A percentile compares a stretch with the other conserved stretches of the same genome.
Evolutionary conservation across 148 eudicot genomes (phyloP).

Genomic region (Rhododendron simsii): DNA sequence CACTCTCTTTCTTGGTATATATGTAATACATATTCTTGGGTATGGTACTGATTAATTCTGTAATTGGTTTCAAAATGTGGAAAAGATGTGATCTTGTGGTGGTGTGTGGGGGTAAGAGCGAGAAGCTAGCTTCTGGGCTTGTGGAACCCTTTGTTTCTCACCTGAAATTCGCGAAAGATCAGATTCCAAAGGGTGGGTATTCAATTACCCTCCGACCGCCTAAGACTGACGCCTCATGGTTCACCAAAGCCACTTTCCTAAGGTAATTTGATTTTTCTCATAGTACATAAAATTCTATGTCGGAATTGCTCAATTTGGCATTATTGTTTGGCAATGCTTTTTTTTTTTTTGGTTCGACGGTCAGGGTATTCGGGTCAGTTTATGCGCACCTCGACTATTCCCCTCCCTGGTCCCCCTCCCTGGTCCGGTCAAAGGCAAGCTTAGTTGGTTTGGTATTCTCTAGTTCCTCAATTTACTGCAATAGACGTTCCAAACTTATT

Average conservation of each 20-base stretch:
- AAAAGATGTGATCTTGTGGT: constrained; percentile 56
- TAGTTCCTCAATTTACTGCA: background rate
- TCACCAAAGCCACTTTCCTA: constrained; percentile 54
- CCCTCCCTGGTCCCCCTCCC: too few relatives aligned
- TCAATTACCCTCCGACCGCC: constrained; percentile 53
- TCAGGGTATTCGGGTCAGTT: too few relatives aligned
- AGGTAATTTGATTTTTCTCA: constrained; percentile 26
- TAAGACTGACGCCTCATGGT: constrained; percentile 35
- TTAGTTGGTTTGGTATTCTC: background rate
- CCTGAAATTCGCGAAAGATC: constrained; percentile 50
- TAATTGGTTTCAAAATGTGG: constrained; percentile 12
- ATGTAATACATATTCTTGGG: background rate
- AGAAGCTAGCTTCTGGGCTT: constrained; percentile 57
- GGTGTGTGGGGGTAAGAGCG: constrained; percentile 28
- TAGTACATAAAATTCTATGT: background rate
- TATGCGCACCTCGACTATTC: background rate
- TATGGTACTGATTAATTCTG: background rate
- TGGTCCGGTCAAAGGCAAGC: background rate
- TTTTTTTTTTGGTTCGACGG: background rate
- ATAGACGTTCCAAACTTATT: too few relatives aligned
- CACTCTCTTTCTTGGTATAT: background rate
- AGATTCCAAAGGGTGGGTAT: constrained; percentile 61
- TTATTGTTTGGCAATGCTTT: background rate
- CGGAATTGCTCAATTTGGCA: background rate
- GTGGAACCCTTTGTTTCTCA: constrained; percentile 52